A percentile compares a stretch with the other conserved stretches of the same genome.
These are phyloP conservation scores for Cinnamomum chago DNA, from an alignment of 164 flowering plant species.

Conservation along the genomic window DNA sequence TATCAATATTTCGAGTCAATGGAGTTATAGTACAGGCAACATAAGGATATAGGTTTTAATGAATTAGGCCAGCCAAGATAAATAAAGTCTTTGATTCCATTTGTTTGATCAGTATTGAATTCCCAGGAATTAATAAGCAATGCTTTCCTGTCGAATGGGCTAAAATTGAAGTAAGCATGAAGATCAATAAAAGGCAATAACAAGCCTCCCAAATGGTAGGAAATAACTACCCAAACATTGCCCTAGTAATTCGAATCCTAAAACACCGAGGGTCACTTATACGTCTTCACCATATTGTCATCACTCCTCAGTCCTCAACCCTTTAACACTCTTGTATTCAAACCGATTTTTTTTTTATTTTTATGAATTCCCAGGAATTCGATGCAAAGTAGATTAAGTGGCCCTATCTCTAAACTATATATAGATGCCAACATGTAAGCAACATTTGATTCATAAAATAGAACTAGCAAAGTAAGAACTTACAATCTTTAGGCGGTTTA, in stretches of 20 bases:
- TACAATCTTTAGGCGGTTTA: slow-evolving; percentile 9
- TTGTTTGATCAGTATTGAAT: background rate
- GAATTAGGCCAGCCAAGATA: too few species aligned
- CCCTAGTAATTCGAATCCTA: background rate
- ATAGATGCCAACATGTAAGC: background rate
- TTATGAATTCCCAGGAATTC: too few species aligned
- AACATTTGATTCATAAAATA: too few species aligned
- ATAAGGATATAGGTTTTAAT: too few species aligned
- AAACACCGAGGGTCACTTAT: background rate
- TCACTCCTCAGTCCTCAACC: too few species aligned
- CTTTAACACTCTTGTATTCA: too few species aligned
- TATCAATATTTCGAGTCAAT: background rate
- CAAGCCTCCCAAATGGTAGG: too few species aligned
- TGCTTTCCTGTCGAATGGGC: background rate
- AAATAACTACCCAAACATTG: too few species aligned
- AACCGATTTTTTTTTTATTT: too few species aligned
- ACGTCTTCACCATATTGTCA: too few species aligned
- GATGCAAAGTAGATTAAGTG: background rate
- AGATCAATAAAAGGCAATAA: background rate
- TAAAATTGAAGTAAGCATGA: background rate
- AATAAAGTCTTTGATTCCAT: slow-evolving; percentile 37
- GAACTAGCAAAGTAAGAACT: background rate
- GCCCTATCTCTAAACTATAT: too few species aligned
- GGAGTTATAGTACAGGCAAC: too few species aligned
- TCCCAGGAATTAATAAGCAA: background rate